Base-by-base conservation (phyloP, 176 grass and related monocot species). In the Avena eriantha region DNA sequence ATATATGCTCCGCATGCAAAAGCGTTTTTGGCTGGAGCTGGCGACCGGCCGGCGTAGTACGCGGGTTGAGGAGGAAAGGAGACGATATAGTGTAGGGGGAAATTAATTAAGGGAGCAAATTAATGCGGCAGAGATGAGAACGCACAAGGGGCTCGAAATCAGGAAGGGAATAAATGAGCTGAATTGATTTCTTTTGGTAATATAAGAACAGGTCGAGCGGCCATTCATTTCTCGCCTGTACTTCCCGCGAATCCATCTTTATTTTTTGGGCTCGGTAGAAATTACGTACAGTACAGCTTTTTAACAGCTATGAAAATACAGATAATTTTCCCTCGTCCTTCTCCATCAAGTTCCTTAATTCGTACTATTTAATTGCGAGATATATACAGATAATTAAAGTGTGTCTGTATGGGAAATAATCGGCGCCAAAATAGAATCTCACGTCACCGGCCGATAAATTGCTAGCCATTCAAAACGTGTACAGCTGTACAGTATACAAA, bases 371-470 rank as follows among this genome's bases (percentile, higher is more conserved):
- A 80, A 64, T 31, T 31, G 22, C 58, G 9, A 23, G 80, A 82
- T 50, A 29, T 49, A 29, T 11, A 10, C 3, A 36, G 80, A 53
- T 36, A 23, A 6, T 55, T 9, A 17, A 26, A 46, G 43, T 6
- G 8, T 45, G 43, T 45, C 9, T 1, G 29, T 53, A 3, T 60
- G 26, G 8, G 16, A 48, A 60, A 29, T 31, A 41, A 41, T 41
- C 54, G 73, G 83, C 72, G 29, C 72, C 71, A 65, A 76, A 84
- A 76, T 76, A 84, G 39, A 64, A 51, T 10, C 41, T 5, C 24
- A 0, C 41, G 1, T 13, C 36, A 21, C 53, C 17, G 4, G 49
- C n/a, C n/a, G n/a, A n/a, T n/a, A n/a, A n/a, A n/a, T n/a, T n/a
- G n/a, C n/a, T n/a, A 1, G 50, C 0, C 7, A 2, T 53, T 35